Base-by-base conservation (phyloP, 2,329 filamentous ascomycete species). In the Acarospora socialis region DNA sequence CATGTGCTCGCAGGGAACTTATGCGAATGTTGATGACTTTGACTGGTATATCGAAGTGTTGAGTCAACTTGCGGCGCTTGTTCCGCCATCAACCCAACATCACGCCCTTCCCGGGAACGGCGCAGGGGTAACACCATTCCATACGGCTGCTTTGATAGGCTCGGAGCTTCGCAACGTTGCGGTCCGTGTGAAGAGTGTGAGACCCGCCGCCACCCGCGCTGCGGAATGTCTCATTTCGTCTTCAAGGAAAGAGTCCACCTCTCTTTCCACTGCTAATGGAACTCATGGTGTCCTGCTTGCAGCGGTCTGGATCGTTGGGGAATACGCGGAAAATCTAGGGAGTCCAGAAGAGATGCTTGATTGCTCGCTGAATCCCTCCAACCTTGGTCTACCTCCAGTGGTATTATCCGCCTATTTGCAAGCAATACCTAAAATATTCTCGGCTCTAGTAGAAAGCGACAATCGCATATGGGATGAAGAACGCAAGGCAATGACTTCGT, bases 21-120 rank as follows among this genome's bases (percentile, higher is more conserved):
- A 95, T 52, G 69, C 70, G 22, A 82, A 84, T 48, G 65, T 98
- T 28, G 61, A 68, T 32, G 87, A 98, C 51, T 98, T 98, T 52
- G 87, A 94, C 44, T 98, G 90, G 90, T 95, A 95, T 53, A 79
- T 95, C 43, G 81, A 90, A 43, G 73, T 93, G 17, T 61, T 98
- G 18, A 78, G 82, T 4, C 83, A 93, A 50, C 68, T 98, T 9
- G 73, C 94, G 23, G 74, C 77, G 49, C 66, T 81, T 34, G 45
- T 59, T 16, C 58, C 57, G 15, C 43, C 47, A 10, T 33, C 35
- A n/a, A 45, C 45, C 25, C 12, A 25, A 26, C 31, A 18, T 36
- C 43, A 20, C 38, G 52, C 43, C 28, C 30, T 39, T 31, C 45
- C 45, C 15, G 44, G 43, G 24, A 36, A 25, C 16, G 33, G 27